phyloP scores from a whole-genome alignment of 2,329 filamentous ascomycete species.

The Epicoccum nigrum region DNA sequence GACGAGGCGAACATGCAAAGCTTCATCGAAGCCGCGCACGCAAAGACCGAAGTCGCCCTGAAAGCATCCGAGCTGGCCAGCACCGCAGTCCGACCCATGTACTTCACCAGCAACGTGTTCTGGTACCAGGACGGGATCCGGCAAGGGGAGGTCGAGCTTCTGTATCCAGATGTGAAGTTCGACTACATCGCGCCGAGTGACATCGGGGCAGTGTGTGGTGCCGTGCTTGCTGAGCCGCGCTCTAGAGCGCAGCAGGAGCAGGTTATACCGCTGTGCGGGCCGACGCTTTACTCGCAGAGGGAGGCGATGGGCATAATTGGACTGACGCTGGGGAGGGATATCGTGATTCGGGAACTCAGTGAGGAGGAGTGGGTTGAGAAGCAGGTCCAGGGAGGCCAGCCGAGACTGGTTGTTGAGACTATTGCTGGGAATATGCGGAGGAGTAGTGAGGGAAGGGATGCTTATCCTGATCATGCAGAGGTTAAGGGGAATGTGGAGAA shows the following conservation, averaged over 20 bases:
- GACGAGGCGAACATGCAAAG: neutral
- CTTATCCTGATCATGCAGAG: neutral
- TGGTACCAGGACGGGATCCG: neutral
- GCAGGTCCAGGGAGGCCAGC: neutral
- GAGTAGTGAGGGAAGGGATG: neutral
- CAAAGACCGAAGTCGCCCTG: neutral
- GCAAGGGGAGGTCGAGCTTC: neutral
- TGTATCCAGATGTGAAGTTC: neutral
- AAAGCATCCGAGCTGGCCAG: neutral
- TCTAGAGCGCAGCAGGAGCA: neutral
- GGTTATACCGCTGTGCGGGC: neutral
- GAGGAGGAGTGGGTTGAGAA: neutral
- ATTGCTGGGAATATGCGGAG: neutral
- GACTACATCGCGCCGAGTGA: neutral
- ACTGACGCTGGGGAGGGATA: neutral
- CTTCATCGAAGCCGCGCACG: neutral
- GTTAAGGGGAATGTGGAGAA: neutral
- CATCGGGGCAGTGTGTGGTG: neutral
- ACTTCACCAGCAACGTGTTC: neutral
- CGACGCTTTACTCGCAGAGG: neutral
- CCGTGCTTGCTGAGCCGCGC: neutral
- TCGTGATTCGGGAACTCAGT: neutral
- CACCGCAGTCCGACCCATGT: neutral
- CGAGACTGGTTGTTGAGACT: neutral
- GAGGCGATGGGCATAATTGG: neutral